phyloP scores from a whole-genome alignment of 2,329 filamentous ascomycete species.

The Fusarium circinatum region DNA sequence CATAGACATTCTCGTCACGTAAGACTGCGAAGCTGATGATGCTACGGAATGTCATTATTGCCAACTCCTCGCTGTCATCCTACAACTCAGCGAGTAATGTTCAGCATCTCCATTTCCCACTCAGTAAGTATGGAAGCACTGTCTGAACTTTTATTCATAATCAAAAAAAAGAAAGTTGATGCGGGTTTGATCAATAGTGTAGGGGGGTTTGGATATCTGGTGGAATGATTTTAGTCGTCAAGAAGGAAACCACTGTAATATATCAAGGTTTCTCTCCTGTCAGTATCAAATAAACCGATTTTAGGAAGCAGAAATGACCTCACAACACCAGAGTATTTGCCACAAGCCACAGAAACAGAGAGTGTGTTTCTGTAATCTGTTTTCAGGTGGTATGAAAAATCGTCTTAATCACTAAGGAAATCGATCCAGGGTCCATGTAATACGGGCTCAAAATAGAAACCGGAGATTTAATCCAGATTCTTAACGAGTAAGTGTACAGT shows the following conservation, averaged over 20 bases:
- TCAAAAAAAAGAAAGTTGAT: background rate
- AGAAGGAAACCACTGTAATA: background rate
- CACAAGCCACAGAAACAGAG: background rate
- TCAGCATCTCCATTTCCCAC: too few species aligned
- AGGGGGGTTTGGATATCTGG: background rate
- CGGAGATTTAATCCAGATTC: background rate
- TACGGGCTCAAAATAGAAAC: background rate
- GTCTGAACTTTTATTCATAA: too few species aligned
- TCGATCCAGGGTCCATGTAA: background rate
- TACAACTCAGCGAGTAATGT: too few species aligned
- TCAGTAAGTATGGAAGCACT: too few species aligned
- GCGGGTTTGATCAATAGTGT: background rate
- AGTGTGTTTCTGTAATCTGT: background rate
- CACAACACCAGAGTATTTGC: background rate
- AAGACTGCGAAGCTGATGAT: conserved; percentile 46
- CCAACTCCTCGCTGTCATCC: too few species aligned
- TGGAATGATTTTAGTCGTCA: background rate
- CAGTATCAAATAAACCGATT: background rate
- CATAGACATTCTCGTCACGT: conserved; percentile 45
- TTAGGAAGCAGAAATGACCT: background rate
- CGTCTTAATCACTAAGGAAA: background rate
- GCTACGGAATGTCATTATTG: background rate
- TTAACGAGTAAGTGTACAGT: background rate
- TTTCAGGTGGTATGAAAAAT: background rate
- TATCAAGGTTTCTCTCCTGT: background rate